phyloP scores from a whole-genome alignment of 345 rosid species.

The Populus euphratica region DNA sequence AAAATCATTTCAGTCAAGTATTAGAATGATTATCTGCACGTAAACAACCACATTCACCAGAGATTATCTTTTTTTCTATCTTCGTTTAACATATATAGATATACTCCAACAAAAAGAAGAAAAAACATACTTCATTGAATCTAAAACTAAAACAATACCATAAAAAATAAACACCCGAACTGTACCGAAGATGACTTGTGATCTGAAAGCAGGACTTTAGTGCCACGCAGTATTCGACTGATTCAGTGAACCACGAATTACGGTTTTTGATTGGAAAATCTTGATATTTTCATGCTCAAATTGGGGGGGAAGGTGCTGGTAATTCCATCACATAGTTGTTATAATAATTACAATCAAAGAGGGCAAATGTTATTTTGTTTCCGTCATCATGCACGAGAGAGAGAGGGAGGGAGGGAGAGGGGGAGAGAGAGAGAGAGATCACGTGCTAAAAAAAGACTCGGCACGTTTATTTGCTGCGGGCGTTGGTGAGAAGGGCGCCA shows the following conservation, averaged over 20 bases:
- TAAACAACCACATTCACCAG: too few relatives aligned
- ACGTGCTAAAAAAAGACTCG: neutral
- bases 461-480: neutral
- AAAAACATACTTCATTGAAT: too few relatives aligned
- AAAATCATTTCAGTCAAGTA: too few relatives aligned
- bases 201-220: neutral
- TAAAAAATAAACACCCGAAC: too few relatives aligned
- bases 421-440: too few relatives aligned
- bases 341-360: neutral
- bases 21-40: too few relatives aligned
- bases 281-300: neutral
- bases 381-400: neutral
- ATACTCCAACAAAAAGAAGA: too few relatives aligned
- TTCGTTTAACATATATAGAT: too few relatives aligned
- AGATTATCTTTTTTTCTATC: too few relatives aligned
- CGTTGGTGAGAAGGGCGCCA: neutral
- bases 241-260: neutral
- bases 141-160: too few relatives aligned
- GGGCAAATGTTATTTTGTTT: neutral
- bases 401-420: neutral
- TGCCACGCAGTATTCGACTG: neutral
- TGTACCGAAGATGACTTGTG: too few relatives aligned
- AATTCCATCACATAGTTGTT: neutral
- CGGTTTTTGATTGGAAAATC: neutral
- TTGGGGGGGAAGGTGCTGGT: neutral